Conservation (phyloP, 441 rosid species). For the Sinapis alba region DNA sequence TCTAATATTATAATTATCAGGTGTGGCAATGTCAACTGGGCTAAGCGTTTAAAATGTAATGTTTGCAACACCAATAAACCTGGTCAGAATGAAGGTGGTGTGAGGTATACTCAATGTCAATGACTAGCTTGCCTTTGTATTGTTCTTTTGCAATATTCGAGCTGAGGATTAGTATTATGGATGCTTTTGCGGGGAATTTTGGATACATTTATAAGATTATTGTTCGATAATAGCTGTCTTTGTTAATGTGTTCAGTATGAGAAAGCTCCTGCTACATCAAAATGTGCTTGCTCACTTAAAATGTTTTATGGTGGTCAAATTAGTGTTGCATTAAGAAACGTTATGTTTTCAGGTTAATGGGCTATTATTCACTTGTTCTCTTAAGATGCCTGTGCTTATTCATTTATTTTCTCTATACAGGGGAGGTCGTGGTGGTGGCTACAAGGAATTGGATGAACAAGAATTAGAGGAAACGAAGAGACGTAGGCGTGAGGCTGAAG, state of each 20-base stretch:
- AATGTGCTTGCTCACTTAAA: neutral
- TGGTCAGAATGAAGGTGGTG: slow-evolving; percentile 37
- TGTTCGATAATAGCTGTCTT: neutral
- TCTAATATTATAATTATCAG: slow-evolving; percentile 42
- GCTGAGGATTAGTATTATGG: neutral
- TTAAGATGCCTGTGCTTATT: slow-evolving; percentile 3
- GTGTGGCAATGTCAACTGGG: slow-evolving; percentile 99
- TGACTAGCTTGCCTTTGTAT: neutral
- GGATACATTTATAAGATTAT: neutral
- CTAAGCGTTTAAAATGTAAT: slow-evolving; percentile 88
- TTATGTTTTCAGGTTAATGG: neutral
- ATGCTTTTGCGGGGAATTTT: neutral
- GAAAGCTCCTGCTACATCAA: neutral
- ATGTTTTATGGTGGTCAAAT: neutral
- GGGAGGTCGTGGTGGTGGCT: slow-evolving; percentile 98
- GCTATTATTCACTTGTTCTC: neutral
- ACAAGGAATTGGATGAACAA: slow-evolving; percentile 97
- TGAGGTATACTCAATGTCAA: no score
- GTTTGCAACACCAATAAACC: slow-evolving; percentile 97
- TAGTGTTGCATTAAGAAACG: neutral
- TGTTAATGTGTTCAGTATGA: neutral
- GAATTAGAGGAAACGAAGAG: slow-evolving; percentile 94
- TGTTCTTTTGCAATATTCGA: neutral
- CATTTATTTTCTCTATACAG: slow-evolving; percentile 43
- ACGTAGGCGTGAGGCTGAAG: slow-evolving; percentile 87